A percentile compares a stretch with the other conserved stretches of the same genome.
Evolutionary conservation across 2,329 filamentous ascomycete genomes (phyloP).

Genomic region (Fusarium tupiense): DNA sequence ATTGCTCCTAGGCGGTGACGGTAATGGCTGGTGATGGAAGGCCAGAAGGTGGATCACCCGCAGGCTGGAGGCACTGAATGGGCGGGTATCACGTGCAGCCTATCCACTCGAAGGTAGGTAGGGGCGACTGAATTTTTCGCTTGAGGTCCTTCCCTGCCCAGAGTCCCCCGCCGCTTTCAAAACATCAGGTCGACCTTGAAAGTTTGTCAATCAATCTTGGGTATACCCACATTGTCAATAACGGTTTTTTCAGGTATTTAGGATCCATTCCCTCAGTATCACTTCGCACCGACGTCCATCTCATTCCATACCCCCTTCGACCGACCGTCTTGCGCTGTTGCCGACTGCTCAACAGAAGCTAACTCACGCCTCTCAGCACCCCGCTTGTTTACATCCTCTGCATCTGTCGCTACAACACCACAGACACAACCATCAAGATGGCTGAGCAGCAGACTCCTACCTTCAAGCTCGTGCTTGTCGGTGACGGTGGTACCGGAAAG

Average conservation of each 20-base stretch:
- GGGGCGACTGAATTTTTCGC: slow-evolving; percentile 57
- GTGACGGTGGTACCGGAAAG: slow-evolving; percentile 99
- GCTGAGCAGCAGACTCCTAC: slow-evolving; percentile 72
- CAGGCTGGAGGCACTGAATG: slow-evolving; percentile 22
- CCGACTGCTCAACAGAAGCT: slow-evolving; percentile 41
- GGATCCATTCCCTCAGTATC: slow-evolving; percentile 27
- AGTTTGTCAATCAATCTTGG: slow-evolving; percentile 49
- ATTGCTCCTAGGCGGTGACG: slow-evolving; percentile 44
- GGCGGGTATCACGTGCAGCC: slow-evolving; percentile 49
- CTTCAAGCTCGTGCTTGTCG: slow-evolving; percentile 99
- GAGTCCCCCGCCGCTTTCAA: slow-evolving; percentile 56
- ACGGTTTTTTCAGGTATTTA: slow-evolving; percentile 43
- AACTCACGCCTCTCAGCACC: slow-evolving; percentile 51
- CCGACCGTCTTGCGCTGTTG: slow-evolving; percentile 24
- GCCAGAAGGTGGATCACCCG: slow-evolving; percentile 28
- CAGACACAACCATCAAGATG: slow-evolving; percentile 63
- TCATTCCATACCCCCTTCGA: slow-evolving; percentile 10
- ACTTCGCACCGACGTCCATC: slow-evolving; percentile 22
- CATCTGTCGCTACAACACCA: slow-evolving; percentile 42
- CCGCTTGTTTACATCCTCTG: slow-evolving; percentile 60
- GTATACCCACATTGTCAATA: slow-evolving; percentile 44
- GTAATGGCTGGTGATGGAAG: slow-evolving; percentile 25
- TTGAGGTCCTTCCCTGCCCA: slow-evolving; percentile 49
- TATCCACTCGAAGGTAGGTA: slow-evolving; percentile 36
- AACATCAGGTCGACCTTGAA: slow-evolving; percentile 52